Percentiles rank a stretch among this genome's conserved stretches.
Evolutionary conservation across 495 filamentous ascomycete genomes (phyloP).

Genomic region (Penicillium waksmanii): DNA sequence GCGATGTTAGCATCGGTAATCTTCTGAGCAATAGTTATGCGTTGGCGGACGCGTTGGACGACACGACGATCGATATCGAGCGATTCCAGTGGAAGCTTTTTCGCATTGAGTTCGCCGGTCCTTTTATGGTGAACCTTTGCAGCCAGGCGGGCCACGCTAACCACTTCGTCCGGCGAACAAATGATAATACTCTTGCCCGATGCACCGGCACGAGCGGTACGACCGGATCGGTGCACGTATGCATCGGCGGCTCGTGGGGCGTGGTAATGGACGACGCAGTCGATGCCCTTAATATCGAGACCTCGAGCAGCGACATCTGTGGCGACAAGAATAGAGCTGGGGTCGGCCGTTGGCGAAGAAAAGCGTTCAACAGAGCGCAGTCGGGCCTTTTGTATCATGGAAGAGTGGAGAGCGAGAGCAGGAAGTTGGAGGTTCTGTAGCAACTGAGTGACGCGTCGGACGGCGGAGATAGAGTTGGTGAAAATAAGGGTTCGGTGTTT

Average conservation of each 20-base stretch:
- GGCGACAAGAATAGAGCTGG: conserved; percentile 77
- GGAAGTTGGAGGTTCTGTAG: conserved; percentile 81
- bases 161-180: conserved; percentile 89
- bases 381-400: conserved; percentile 96
- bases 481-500: conserved; percentile 82
- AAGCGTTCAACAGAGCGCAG: conserved; percentile 91
- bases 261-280: conserved; percentile 92
- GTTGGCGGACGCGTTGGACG: conserved; percentile 71
- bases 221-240: conserved; percentile 94
- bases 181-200: conserved; percentile 82
- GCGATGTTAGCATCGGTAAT: conserved; percentile 81
- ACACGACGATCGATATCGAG: conserved; percentile 83
- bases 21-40: conserved; percentile 75
- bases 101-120: conserved; percentile 45
- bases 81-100: conserved; percentile 68
- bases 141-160: conserved; percentile 78
- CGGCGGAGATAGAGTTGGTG: conserved; percentile 92
- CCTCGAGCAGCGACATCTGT: conserved; percentile 97
- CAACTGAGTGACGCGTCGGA: conserved; percentile 82
- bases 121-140: conserved; percentile 77
- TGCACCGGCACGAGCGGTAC: conserved; percentile 82
- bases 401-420: conserved; percentile 81
- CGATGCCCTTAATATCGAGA: conserved; percentile 87
- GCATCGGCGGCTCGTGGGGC: conserved; percentile 87
- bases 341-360: conserved; percentile 60